Conservation (phyloP, 176 grass and related monocot species). For the Eleusine indica region DNA sequence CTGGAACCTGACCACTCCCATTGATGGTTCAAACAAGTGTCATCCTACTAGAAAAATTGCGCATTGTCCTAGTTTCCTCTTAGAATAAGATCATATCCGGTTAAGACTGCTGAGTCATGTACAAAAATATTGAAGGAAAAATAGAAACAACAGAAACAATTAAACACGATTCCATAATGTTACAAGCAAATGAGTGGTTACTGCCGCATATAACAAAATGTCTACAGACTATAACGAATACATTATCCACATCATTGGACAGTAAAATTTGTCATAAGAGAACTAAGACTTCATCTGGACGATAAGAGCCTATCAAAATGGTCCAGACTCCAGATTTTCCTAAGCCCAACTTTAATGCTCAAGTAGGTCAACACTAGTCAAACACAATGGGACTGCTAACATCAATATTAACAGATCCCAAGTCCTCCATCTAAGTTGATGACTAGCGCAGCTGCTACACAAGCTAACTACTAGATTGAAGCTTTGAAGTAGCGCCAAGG, state of each 20-base stretch:
- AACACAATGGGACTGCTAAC: neutral
- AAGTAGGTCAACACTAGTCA: neutral
- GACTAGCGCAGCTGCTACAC: neutral
- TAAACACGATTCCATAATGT: neutral
- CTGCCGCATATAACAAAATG: neutral
- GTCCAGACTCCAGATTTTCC: neutral
- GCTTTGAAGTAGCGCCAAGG: neutral
- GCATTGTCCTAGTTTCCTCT: no score
- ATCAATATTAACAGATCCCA: neutral
- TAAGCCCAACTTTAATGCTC: neutral
- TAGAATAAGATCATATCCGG: no score
- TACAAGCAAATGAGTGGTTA: neutral
- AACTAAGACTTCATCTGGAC: constrained; percentile 4
- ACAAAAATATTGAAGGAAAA: neutral
- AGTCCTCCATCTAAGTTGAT: neutral
- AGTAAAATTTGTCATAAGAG: neutral
- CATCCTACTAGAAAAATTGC: neutral
- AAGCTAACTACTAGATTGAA: neutral
- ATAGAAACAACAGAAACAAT: neutral
- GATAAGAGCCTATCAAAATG: neutral
- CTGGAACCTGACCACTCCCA: neutral
- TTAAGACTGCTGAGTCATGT: neutral
- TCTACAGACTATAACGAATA: neutral
- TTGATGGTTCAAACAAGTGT: neutral
- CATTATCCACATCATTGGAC: neutral